Evolutionary conservation across 257 asterid genomes (phyloP).

Genomic region (Plantago elongata): DNA sequence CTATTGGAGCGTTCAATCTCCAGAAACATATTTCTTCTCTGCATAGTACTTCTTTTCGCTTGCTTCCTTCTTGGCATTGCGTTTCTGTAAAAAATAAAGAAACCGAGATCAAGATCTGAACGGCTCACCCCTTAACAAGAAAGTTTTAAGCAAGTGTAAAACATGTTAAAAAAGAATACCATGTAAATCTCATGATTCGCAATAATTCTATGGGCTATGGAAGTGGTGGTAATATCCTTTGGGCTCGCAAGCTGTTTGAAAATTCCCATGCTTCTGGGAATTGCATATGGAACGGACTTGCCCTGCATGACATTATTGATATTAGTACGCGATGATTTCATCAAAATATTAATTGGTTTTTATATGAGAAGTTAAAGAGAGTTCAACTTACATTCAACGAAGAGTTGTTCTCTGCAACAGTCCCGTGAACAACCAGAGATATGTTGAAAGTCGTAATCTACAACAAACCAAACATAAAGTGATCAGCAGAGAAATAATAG

Average conservation of each 20-base stretch:
- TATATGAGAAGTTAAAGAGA: background rate
- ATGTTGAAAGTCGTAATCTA: slow-evolving; percentile 77
- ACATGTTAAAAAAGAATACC: slow-evolving; percentile 38
- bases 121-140: background rate
- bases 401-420: slow-evolving; percentile 62
- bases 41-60: slow-evolving; percentile 81
- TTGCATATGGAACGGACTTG: slow-evolving; percentile 57
- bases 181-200: slow-evolving; percentile 75
- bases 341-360: slow-evolving; percentile 3
- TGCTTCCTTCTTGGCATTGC: slow-evolving; percentile 83
- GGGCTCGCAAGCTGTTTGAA: slow-evolving; percentile 75
- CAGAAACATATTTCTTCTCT: slow-evolving; percentile 62
- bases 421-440: slow-evolving; percentile 82
- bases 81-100: slow-evolving; percentile 48
- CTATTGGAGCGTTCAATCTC: slow-evolving; percentile 37
- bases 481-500: slow-evolving; percentile 2
- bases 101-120: background rate
- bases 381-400: slow-evolving; percentile 44
- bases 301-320: slow-evolving; percentile 42
- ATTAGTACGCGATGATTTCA: slow-evolving; percentile 9
- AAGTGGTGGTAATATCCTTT: slow-evolving; percentile 65
- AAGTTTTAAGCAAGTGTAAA: background rate
- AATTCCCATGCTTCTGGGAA: slow-evolving; percentile 75
- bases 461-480: slow-evolving; percentile 14
- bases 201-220: slow-evolving; percentile 71